phyloP scores from a whole-genome alignment of 1,139 yeast species.

The Diutina catenulata region DNA sequence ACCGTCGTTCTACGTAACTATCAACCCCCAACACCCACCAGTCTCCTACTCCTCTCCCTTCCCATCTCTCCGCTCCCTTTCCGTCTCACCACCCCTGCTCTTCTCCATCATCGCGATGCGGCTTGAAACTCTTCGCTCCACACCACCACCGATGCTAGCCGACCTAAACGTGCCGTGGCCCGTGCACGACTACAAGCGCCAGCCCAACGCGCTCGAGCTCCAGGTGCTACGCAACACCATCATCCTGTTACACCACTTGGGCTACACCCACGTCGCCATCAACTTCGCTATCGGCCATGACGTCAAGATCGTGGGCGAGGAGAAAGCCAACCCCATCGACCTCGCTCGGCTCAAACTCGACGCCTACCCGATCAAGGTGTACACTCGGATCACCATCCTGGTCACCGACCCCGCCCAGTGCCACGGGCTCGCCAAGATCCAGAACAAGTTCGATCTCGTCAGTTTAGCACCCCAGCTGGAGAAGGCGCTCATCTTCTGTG shows the following conservation, averaged over 20 bases:
- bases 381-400: conserved; percentile 61
- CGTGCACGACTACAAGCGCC: conserved; percentile 29
- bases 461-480: conserved; percentile 78
- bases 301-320: conserved; percentile 24
- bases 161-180: conserved; percentile 88
- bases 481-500: conserved; percentile 62
- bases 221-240: conserved; percentile 35
- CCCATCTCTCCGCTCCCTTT: not conserved
- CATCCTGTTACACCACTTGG: conserved; percentile 47
- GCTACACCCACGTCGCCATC: conserved; percentile 64
- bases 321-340: conserved; percentile 27
- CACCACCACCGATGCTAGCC: conserved; percentile 15
- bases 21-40: no score
- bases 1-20: no score
- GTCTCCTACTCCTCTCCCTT: no score
- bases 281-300: conserved; percentile 51
- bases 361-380: conserved; percentile 35
- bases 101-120: not conserved
- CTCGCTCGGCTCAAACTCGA: conserved; percentile 13
- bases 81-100: not conserved
- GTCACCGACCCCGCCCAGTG: conserved; percentile 72
- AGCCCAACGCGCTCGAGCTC: conserved; percentile 31
- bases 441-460: conserved; percentile 56
- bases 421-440: conserved; percentile 54
- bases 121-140: not conserved